Evolutionary conservation across 2,329 filamentous ascomycete genomes (phyloP).

Genomic region (Exutisphaerella laricina): DNA sequence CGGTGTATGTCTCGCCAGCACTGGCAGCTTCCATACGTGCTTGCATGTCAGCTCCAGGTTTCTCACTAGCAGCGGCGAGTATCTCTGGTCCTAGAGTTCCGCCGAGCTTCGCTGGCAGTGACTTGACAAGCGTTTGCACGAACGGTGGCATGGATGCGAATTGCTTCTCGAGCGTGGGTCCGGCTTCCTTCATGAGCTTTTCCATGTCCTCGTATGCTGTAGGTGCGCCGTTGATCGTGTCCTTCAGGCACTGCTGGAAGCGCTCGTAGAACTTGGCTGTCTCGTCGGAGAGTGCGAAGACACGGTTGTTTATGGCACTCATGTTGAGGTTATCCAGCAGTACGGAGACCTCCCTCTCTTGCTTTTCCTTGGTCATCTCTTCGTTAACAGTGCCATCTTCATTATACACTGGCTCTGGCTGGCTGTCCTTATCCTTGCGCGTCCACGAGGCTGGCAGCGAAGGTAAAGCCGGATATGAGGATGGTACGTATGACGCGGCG

Average conservation of each 20-base stretch:
- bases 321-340: conserved; percentile 83
- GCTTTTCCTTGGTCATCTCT: conserved; percentile 43
- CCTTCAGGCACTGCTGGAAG: conserved; percentile 88
- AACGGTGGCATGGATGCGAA: conserved; percentile 66
- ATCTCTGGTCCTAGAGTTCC: conserved; percentile 72
- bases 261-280: conserved; percentile 73
- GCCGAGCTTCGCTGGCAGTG: conserved; percentile 76
- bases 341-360: conserved; percentile 66
- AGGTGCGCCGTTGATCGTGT: conserved; percentile 85
- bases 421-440: conserved; percentile 29
- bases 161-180: conserved; percentile 58
- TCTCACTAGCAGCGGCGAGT: conserved; percentile 72
- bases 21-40: conserved; percentile 32
- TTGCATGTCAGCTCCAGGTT: conserved; percentile 46
- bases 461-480: conserved; percentile 10
- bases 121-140: conserved; percentile 79
- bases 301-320: conserved; percentile 75
- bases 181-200: conserved; percentile 58
- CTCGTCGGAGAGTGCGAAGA: conserved; percentile 77
- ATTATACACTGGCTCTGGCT: conserved; percentile 34
- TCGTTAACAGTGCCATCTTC: conserved; percentile 34
- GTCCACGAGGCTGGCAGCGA: conserved; percentile 25
- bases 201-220: conserved; percentile 91
- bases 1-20: conserved; percentile 18
- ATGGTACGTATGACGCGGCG: conserved; percentile 26